phyloP scores from a whole-genome alignment of 2,329 filamentous ascomycete species.

The Periglandula ipomoeae region DNA sequence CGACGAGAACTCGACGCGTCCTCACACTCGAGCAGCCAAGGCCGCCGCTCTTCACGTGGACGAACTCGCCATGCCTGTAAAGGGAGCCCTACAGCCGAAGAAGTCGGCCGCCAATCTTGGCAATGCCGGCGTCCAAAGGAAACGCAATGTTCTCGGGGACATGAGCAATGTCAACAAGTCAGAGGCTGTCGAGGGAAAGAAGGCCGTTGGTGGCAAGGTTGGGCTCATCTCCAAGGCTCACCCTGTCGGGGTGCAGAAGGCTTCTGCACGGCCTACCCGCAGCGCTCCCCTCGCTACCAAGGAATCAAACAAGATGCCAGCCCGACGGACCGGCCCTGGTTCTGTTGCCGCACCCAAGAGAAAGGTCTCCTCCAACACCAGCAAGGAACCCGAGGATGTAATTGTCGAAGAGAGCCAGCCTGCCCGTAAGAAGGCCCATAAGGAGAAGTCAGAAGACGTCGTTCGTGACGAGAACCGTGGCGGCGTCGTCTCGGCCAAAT shows the following conservation, averaged over 20 bases:
- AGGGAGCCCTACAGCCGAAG: slow-evolving; percentile 62
- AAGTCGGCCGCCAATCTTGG: slow-evolving; percentile 46
- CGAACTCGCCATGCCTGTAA: slow-evolving; percentile 46
- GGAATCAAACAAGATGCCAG: slow-evolving; percentile 57
- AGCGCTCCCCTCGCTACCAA: slow-evolving; percentile 58
- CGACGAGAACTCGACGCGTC: slow-evolving; percentile 83
- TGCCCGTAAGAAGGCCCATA: slow-evolving; percentile 54
- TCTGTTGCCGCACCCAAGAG: slow-evolving; percentile 62
- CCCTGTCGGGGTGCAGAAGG: slow-evolving; percentile 75
- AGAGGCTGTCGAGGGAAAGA: slow-evolving; percentile 65
- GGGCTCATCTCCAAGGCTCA: slow-evolving; percentile 74
- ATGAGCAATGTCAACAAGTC: slow-evolving; percentile 90
- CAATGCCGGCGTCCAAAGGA: slow-evolving; percentile 46
- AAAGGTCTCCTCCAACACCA: slow-evolving; percentile 42
- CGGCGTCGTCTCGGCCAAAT: slow-evolving; percentile 9
- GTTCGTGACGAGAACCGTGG: slow-evolving; percentile 45
- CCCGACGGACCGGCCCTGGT: slow-evolving; percentile 67
- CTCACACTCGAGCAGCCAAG: slow-evolving; percentile 85
- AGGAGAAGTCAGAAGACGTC: slow-evolving; percentile 12
- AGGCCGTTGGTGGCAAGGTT: slow-evolving; percentile 52
- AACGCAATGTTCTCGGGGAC: slow-evolving; percentile 81
- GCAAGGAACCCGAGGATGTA: slow-evolving; percentile 46
- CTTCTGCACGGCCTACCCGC: slow-evolving; percentile 43
- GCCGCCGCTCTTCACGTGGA: slow-evolving; percentile 64
- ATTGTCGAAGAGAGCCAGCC: slow-evolving; percentile 58